Percentiles rank a stretch among this genome's conserved stretches.
These are phyloP conservation scores for Globisporangium takayamanum DNA, from an alignment of 352 stramenopile genomes.

Conservation along the genomic window DNA sequence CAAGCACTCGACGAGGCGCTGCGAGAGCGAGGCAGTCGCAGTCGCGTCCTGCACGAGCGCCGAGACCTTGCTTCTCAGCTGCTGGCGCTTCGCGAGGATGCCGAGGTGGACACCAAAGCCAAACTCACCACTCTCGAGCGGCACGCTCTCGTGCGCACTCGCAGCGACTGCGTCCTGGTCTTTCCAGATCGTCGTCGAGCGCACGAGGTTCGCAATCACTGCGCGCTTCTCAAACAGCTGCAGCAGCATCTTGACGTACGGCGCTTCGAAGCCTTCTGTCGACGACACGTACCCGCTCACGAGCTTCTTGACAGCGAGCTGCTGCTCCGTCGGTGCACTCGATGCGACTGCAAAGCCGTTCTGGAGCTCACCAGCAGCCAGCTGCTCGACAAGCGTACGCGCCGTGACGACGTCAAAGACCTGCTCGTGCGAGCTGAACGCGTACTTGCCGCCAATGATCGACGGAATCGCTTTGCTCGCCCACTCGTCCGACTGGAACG, in stretches of 20 bases:
- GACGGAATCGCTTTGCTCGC: conserved; percentile 40
- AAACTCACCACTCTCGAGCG: conserved; percentile 63
- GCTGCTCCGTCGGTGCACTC: conserved; percentile 16
- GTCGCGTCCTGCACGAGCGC: conserved; percentile 26
- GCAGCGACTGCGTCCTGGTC: conserved; percentile 27
- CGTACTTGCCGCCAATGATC: conserved; percentile 81
- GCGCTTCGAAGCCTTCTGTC: conserved; percentile 54
- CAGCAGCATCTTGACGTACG: conserved; percentile 77
- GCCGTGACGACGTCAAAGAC: conserved; percentile 86
- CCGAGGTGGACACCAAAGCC: conserved; percentile 66
- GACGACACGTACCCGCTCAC: conserved; percentile 50
- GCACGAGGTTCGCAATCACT: conserved; percentile 67
- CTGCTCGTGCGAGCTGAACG: conserved; percentile 52
- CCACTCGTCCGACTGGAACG: conserved; percentile 81
- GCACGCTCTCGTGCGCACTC: conserved; percentile 21
- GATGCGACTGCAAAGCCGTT: conserved; percentile 68
- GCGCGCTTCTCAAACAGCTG: conserved; percentile 68
- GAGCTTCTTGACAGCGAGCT: conserved; percentile 27
- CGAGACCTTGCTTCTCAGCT: conserved; percentile 59
- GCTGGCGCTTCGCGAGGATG: conserved; percentile 60
- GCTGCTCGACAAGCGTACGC: conserved; percentile 57
- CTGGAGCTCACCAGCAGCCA: conserved; percentile 52
- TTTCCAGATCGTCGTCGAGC: conserved; percentile 63
- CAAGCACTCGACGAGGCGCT: conserved; percentile 44
- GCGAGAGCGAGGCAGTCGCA: conserved; percentile 24